phyloP scores from a whole-genome alignment of 495 filamentous ascomycete genomes.

The Astrothelium subdiscretum region DNA sequence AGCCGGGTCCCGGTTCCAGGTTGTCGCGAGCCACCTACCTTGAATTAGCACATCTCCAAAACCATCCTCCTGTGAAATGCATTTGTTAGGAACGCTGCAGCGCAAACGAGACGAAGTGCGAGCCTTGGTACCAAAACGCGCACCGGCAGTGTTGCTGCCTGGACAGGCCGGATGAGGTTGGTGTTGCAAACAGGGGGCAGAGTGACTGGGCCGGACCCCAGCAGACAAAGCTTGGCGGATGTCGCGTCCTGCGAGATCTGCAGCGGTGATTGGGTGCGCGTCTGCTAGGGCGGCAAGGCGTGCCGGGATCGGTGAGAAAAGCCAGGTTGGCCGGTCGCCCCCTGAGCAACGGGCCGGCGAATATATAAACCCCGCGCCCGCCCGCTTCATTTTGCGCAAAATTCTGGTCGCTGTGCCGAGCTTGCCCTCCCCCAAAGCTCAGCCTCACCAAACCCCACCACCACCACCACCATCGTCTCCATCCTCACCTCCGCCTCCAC shows the following conservation, averaged over 20 bases:
- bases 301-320: not conserved
- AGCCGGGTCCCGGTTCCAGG: too few species aligned
- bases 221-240: not conserved
- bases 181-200: not conserved
- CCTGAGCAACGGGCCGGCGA: not conserved
- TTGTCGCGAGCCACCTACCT: too few species aligned
- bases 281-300: not conserved
- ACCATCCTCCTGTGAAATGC: too few species aligned
- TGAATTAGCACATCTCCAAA: too few species aligned
- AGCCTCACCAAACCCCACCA: not conserved
- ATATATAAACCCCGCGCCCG: not conserved
- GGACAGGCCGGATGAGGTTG: not conserved
- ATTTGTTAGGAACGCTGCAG: not conserved
- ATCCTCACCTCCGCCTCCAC: not conserved
- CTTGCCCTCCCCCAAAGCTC: not conserved
- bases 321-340: not conserved
- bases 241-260: slow-evolving; percentile 1
- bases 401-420: not conserved
- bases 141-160: not conserved
- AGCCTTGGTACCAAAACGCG: not conserved
- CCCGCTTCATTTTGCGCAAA: not conserved
- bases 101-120: not conserved
- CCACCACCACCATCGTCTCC: not conserved
- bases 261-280: not conserved
- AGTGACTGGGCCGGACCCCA: not conserved